These are phyloP conservation scores for Salix viminalis DNA, from an alignment of 345 rosid genomes.

Conservation along the genomic window DNA sequence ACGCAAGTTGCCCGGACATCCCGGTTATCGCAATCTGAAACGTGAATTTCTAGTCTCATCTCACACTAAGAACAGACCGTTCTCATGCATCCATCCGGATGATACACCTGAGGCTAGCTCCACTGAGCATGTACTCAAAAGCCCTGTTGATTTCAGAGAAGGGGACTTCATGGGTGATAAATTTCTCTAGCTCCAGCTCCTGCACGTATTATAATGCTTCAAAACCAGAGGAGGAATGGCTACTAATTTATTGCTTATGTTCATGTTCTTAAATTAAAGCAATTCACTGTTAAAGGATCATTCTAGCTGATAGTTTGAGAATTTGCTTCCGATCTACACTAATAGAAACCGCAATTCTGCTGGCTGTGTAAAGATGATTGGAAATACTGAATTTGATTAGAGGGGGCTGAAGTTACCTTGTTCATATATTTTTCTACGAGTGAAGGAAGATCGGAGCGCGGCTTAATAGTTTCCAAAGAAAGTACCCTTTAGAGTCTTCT, in stretches of 20 bases:
- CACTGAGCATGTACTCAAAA: constrained; percentile 46
- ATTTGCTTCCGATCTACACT: background rate
- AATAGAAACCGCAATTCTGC: background rate
- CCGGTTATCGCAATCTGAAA: background rate
- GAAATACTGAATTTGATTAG: background rate
- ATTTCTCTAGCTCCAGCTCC: constrained; percentile 48
- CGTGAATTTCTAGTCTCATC: background rate
- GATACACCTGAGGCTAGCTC: constrained; percentile 44
- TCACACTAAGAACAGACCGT: background rate
- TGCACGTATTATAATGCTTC: constrained; percentile 4
- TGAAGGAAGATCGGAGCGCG: constrained; percentile 55
- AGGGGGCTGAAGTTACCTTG: constrained; percentile 26
- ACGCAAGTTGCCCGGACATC: no score
- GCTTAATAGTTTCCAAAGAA: constrained; percentile 67
- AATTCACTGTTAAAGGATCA: background rate
- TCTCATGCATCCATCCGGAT: constrained; percentile 32
- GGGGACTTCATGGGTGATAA: constrained; percentile 44
- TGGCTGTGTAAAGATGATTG: background rate
- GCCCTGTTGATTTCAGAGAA: constrained; percentile 52
- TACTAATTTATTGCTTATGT: background rate
- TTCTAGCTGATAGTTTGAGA: background rate
- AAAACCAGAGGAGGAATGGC: background rate
- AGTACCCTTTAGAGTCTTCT: constrained; percentile 67
- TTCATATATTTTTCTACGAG: constrained; percentile 63
- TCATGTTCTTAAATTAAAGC: background rate